Evolutionary conservation across 148 eudicot genomes (phyloP).

Genomic region (Dysphania ambrosioides): DNA sequence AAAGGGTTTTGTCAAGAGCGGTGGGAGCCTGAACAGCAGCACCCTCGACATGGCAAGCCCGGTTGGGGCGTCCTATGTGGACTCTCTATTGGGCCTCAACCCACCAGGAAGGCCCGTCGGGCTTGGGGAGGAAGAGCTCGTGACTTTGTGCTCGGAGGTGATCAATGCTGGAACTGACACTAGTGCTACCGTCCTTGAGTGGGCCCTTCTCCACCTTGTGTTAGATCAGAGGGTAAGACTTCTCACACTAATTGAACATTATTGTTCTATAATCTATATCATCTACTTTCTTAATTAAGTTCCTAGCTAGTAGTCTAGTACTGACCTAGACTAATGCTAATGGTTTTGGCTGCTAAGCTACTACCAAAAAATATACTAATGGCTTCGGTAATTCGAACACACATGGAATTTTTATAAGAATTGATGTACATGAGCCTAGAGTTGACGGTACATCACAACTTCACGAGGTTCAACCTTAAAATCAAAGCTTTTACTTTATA

Average conservation of each 20-base stretch:
- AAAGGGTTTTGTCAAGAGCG: constrained; percentile 51
- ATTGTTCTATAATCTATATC: too few relatives aligned
- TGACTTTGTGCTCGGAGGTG: constrained; percentile 71
- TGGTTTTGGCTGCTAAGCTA: too few relatives aligned
- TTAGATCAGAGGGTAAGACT: constrained; percentile 48
- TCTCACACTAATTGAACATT: background rate
- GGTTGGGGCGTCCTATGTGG: constrained; percentile 82
- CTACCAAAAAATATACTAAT: too few relatives aligned
- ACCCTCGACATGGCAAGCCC: constrained; percentile 79
- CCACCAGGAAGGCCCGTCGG: constrained; percentile 40
- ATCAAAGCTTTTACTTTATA: too few relatives aligned
- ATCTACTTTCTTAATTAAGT: too few relatives aligned
- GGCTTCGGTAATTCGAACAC: too few relatives aligned
- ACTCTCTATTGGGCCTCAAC: constrained; percentile 57
- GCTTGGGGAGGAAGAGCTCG: constrained; percentile 67
- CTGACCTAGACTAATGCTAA: too few relatives aligned
- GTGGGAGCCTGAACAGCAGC: constrained; percentile 32
- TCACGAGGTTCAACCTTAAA: too few relatives aligned
- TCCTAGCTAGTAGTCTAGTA: too few relatives aligned
- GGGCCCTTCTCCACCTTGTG: constrained; percentile 85
- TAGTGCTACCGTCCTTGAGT: constrained; percentile 74
- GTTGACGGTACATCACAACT: too few relatives aligned
- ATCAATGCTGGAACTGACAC: constrained; percentile 96
- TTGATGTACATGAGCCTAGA: too few relatives aligned
- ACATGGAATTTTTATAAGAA: too few relatives aligned